Evolutionary conservation across 2,329 filamentous ascomycete species (phyloP), one percentile per base, ranked within the genome.

Genomic region (Pezicula radicicola): DNA sequence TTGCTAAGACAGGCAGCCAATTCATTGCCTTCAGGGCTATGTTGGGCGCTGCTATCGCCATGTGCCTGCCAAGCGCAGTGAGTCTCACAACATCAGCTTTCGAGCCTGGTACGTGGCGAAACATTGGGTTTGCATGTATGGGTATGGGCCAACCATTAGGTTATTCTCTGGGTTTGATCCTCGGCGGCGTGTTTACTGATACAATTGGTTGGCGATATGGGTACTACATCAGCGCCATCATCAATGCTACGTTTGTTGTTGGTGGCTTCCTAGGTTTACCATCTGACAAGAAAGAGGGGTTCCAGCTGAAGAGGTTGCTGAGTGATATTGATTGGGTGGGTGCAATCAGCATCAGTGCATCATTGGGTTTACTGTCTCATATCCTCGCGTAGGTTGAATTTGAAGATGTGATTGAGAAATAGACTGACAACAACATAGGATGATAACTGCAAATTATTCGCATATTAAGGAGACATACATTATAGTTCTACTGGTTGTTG

Each of bases 151-250:
- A 77, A 52, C 75, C 76, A 0, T 58, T 80, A 6, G 79, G 78
- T 0, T 81, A 77, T 49, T 71, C 69, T 0, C 53, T 80, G 0
- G 78, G 78, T 0, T 67, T 81, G 4, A 68, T 75, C 0, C 64
- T 82, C 3, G 75, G 76, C 30, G 77, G 77, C 54, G 54, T 79
- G 0, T 70, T 81, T 35, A 65, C 71, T 2, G 70, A 75, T 33
- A 70, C 68, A 0, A 69, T 77, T 46, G 75, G 76, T 3, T 82
- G 78, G 79, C 62, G 77, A 45, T 72, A 67, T 54, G 77, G 74
- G 0, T 83, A 74, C 57, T 73, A 78, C 53, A 65, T 77, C 2
- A 63, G 68, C 21, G 73, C 74, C 3, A 21, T 21, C 21, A 21
- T 21, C 3, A 21, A 21, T 21, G 21, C 21, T 21, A 5, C 21